Evolutionary conservation across 2,329 filamentous ascomycete species (phyloP), one percentile per base, ranked within the genome.

Genomic region (Fusarium tricinctum): DNA sequence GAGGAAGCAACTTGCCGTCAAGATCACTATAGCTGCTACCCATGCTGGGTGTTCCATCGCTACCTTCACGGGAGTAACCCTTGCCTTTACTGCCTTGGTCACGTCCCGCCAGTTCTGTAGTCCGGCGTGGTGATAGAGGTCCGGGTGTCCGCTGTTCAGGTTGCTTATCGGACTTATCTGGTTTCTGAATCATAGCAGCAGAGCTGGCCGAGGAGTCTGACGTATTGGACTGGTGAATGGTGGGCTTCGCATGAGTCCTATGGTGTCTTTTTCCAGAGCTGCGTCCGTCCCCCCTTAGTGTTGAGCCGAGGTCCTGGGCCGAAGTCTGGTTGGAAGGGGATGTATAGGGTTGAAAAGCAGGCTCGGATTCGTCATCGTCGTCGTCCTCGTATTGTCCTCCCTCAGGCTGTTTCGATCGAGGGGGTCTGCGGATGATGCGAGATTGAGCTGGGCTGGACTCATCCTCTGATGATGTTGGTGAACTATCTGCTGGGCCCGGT

Each of bases 1-100:
- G 42, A 45, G 60, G 19, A 48, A 23, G 43, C 60, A 71, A 58
- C 40, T 59, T 81, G 88, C 91, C 92, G 76, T 95, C 92, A 43
- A 97, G 84, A 80, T 96, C 93, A 78, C 92, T 95, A 73, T 93
- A 96, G 72, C 92, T 94, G 77, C 92, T 95, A 2, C 92, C 91
- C 89, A 94, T 93, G 72, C 91, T 93, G 2, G 90, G 91, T 15
- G 89, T 91, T 15, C 90, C 90, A 66, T 93, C 91, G 73, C 90
- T 93, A 14, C 87, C 88, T 65, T 91, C 89, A 14, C 84, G 83
- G 2, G 85, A 86, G 45, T 81, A 78, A 0, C 81, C 83, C 71
- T 85, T 84, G 28, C 80, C 81, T 62, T 84, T 85, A 10, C 79
- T 80, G 10, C 80, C 78, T 3, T 88, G 85, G 70, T 85, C 88